Base-by-base conservation (phyloP, 148 eudicot genomes). In the Arbutus unedo region DNA sequence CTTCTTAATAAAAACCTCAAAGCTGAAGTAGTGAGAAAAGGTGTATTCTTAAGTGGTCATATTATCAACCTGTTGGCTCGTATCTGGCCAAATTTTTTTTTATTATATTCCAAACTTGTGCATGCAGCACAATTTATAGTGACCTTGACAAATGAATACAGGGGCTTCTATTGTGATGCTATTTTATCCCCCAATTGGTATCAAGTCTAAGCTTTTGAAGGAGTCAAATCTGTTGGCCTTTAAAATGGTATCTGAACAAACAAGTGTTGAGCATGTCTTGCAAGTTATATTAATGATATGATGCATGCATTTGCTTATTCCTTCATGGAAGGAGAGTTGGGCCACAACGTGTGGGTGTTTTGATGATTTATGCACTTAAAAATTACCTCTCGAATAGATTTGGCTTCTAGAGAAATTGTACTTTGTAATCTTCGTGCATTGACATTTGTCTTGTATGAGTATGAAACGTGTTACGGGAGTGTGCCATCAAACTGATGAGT, bases 401-500 rank as follows among this genome's bases (percentile, higher is more conserved):
- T 16, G 54, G 57, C 57, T 54, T 77, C 19, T 7, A 54, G 31
- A 77, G 79, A 53, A 77, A 38, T 16, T 55, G 64, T 31, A 76
- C 5, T 18, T 21, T 75, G 31, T 45, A 59, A 79, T 79, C 19
- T 59, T 60, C 71, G 21, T 79, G 41, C 55, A 79, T 21, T 25
- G 68, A 15, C 73, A 56, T 21, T 45, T 79, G 10, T 44, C 13
- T 19, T 77, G 47, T 77, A 31, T 77, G 79, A 59, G 55, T 64
- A 47, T 64, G 43, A 62, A 64, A 6, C 47, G 47, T 49, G 74
- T 79, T 48, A 15, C 19, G 48, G 19, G 10, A 21, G 14, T n/a
- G 3, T 50, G 43, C 45, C 45, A 31, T 83, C 81, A 16, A 72
- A 16, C 82, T 75, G 84, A 79, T 84, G 68, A 83, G 19, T 57